These are phyloP conservation scores for Escovopsis weberi DNA, from an alignment of 2,329 filamentous ascomycete genomes.

Conservation along the genomic window DNA sequence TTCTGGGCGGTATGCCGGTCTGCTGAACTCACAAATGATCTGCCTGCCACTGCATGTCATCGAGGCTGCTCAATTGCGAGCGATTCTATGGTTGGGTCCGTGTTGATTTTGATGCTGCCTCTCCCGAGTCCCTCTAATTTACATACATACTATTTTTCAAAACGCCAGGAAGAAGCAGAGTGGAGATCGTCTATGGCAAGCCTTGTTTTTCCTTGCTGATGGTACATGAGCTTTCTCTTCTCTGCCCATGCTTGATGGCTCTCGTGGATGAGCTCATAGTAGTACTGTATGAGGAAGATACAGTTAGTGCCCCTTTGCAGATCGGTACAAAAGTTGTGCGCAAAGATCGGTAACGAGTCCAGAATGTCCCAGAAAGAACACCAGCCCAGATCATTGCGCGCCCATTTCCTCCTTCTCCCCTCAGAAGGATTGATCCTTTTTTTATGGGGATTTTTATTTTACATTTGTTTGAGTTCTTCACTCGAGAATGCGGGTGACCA, in stretches of 20 bases:
- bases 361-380: conserved; percentile 3
- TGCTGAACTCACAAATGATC: not conserved
- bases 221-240: conserved; percentile 23
- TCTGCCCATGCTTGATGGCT: conserved; percentile 5
- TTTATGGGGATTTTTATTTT: no score
- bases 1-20: no score
- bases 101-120: conserved; percentile 5
- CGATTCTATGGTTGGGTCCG: not conserved
- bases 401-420: conserved; percentile 3
- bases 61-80: not conserved
- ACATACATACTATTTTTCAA: conserved; percentile 16
- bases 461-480: conserved; percentile 20
- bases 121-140: conserved; percentile 17
- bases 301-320: no score
- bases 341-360: not conserved
- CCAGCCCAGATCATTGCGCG: conserved; percentile 1
- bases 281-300: no score
- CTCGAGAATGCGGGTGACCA: conserved; percentile 59
- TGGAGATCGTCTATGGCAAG: conserved; percentile 22
- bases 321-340: no score
- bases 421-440: not conserved
- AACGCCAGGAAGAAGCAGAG: conserved; percentile 27
- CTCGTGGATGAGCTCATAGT: no score
- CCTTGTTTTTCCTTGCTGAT: conserved; percentile 11
- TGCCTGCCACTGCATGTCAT: conserved; percentile 3